Base-by-base conservation (phyloP, 805 yeast genomes). In the Jamesozyma piceae region DNA sequence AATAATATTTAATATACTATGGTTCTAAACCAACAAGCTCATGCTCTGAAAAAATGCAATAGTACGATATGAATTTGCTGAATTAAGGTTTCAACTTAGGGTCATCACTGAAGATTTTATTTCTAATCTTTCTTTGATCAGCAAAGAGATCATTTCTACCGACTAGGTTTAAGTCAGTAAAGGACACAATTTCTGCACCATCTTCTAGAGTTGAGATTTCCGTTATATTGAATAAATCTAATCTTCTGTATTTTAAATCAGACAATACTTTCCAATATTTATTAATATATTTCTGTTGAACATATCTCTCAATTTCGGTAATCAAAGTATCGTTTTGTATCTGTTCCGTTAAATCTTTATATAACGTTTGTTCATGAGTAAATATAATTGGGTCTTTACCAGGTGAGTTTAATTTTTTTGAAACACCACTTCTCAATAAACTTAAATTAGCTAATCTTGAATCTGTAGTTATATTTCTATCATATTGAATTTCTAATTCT, bases 401-500 rank as follows among this genome's bases (percentile, higher is more conserved):
- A 1, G 51, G 49, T 1, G 56, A 45, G 2, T 21, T 21, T 30
- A 53, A 17, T 17, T 38, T 43, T 14, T 49, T 43, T 3, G 50
- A 53, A 5, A 55, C 36, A 13, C 43, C 26, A 8, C 31, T 37
- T 30, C 49, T 38, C 14, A 57, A 37, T 3, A 35, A 29, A 22
- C 43, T 43, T 33, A 55, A 22, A 10, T 41, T 27, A 5, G 35
- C 31, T 17, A 34, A 21, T 39, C 45, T 52, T 26, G 49, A 46
- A 15, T 42, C 43, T 15, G 29, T 35, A 10, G 42, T 30, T 8
- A 43, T 17, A 5, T 39, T 43, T n/a, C 40, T 34, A 22, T 48
- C 48, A 34, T 49, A 49, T 29, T 49, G 49, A 17, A 57, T 44
- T 27, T 55, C 57, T 17, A 54, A 24, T 45, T 57, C 62, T 35